phyloP scores from a whole-genome alignment of 139 green algal genomes.

The Spirogloea muscicola region DNA sequence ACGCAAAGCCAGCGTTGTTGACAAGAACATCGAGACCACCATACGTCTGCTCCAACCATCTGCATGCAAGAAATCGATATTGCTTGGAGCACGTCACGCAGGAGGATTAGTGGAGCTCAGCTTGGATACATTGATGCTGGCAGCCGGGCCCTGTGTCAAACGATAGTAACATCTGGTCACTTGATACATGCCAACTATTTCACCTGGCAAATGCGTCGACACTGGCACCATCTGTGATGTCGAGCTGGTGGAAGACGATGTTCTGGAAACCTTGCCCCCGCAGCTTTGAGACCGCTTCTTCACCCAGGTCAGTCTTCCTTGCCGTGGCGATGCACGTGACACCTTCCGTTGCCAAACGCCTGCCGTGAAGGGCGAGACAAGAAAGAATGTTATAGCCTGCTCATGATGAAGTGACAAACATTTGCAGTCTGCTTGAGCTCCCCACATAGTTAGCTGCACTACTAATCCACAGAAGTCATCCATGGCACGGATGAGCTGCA shows the following conservation, averaged over 20 bases:
- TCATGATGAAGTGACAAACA: too few relatives aligned
- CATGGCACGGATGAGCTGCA: too few relatives aligned
- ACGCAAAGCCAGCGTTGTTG: conserved; percentile 52
- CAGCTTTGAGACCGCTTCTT: conserved; percentile 47
- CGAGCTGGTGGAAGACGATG: conserved; percentile 41
- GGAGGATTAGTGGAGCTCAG: background rate
- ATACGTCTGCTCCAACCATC: conserved; percentile 46
- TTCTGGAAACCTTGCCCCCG: conserved; percentile 9
- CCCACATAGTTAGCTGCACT: too few relatives aligned
- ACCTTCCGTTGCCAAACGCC: conserved; percentile 33
- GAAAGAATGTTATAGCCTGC: too few relatives aligned
- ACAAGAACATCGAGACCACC: conserved; percentile 47
- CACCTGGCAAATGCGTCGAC: conserved; percentile 34
- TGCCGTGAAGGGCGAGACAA: too few relatives aligned
- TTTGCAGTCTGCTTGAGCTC: too few relatives aligned
- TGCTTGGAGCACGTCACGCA: background rate
- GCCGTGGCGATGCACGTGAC: conserved; percentile 25
- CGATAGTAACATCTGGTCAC: background rate
- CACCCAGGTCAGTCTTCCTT: conserved; percentile 19
- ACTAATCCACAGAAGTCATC: too few relatives aligned
- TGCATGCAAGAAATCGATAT: background rate
- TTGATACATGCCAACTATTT: background rate
- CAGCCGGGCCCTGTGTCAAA: background rate
- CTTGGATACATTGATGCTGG: background rate
- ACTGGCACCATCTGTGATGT: conserved; percentile 33